Base-by-base conservation (phyloP, 306 rosid species). In the Cicer pinnatifidum region DNA sequence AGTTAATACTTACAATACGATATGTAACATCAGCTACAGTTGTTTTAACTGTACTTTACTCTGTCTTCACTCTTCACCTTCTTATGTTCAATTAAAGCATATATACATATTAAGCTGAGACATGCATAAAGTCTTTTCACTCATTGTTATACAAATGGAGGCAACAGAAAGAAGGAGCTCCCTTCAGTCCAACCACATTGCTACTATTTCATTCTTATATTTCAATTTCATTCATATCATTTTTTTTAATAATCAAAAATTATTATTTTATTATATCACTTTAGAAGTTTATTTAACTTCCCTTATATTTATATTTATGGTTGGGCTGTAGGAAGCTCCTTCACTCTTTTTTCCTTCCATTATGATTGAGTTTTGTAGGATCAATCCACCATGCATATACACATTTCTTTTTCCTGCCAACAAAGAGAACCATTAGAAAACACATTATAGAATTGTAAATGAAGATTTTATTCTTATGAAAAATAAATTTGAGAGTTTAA, bases 291-390 rank as follows among this genome's bases (percentile, higher is more conserved):
- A n/a, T n/a, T n/a, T n/a, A n/a, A n/a, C n/a, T n/a, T n/a, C n/a
- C n/a, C n/a, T n/a, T n/a, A n/a, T 16, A 16, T 0, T 16, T 19
- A 19, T 19, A 19, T 23, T 1, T 23, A 23, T 80, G 76, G 41
- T 23, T 80, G 87, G 79, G 67, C 87, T 80, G 84, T 47, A 47
- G 80, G 80, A 80, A 84, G 75, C 75, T 76, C 87, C 87, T 84
- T 73, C 82, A 40, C 38, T 73, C 82, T 82, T 50, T 59, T 74
- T 68, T 28, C 71, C 57, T 60, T 35, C 75, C 67, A 72, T 23
- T 53, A 43, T 64, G 44, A 54, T 56, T 3, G 11, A 73, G 12
- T n/a, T 57, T 15, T 37, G 62, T 9, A 16, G 39, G 43, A 40
- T 7, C 45, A 28, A 70, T 19, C 8, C 62, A 10, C 44, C 60